These are phyloP conservation scores for Botrytis hyacinthi DNA, from an alignment of 2,329 filamentous ascomycete genomes.

Conservation along the genomic window DNA sequence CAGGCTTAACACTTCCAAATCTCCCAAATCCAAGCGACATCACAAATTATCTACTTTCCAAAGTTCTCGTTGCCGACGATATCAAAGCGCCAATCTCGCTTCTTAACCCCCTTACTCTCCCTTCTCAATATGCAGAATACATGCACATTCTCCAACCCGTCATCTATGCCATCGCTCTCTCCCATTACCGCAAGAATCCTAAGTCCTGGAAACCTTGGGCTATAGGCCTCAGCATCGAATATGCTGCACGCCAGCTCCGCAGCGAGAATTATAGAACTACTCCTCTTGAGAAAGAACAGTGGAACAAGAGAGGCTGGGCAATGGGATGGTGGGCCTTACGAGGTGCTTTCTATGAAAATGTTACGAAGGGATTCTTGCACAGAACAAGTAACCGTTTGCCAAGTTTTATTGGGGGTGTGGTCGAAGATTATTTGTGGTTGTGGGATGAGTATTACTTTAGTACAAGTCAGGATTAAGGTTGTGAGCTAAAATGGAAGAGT, in stretches of 20 bases:
- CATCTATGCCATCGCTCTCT: conserved; percentile 79
- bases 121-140: conserved; percentile 76
- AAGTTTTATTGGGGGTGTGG: conserved; percentile 76
- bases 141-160: conserved; percentile 88
- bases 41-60: conserved; percentile 79
- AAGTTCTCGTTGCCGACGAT: conserved; percentile 92
- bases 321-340: conserved; percentile 96
- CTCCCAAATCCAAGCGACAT: conserved; percentile 81
- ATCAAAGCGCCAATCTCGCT: conserved; percentile 89
- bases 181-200: conserved; percentile 60
- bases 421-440: conserved; percentile 95
- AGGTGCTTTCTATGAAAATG: conserved; percentile 92
- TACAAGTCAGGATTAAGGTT: conserved; percentile 35
- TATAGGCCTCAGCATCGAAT: conserved; percentile 79
- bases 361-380: conserved; percentile 73
- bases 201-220: conserved; percentile 92
- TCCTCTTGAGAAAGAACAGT: conserved; percentile 83
- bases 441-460: conserved; percentile 97
- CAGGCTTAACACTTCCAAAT: conserved; percentile 78
- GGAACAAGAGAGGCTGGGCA: conserved; percentile 82
- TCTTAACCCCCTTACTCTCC: conserved; percentile 76
- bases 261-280: conserved; percentile 67
- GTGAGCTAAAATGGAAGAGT: neutral
- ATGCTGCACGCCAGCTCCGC: conserved; percentile 80
- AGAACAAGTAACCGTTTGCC: conserved; percentile 44